A percentile compares a stretch with the other conserved stretches of the same genome.
phyloP scores from a whole-genome alignment of 2,329 filamentous ascomycete species.

The Alternaria tenuissima region DNA sequence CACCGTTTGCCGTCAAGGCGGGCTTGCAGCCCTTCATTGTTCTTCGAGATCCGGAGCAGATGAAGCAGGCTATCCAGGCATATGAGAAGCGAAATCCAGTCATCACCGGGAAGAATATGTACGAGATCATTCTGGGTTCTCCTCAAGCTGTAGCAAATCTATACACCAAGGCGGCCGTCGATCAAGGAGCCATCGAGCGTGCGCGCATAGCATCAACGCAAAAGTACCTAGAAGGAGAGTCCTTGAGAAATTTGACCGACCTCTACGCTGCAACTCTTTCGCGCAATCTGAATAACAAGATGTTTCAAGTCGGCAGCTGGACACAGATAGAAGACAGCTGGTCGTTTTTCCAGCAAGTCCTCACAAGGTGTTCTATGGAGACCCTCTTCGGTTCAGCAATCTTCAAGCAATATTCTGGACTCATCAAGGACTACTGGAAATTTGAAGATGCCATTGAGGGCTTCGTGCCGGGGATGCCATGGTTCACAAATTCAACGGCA shows the following conservation, averaged over 20 bases:
- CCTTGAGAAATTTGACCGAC: constrained; percentile 20
- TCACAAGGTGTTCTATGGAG: constrained; percentile 35
- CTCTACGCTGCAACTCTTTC: constrained; percentile 32
- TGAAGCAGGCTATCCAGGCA: constrained; percentile 25
- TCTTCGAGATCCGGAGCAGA: constrained; percentile 33
- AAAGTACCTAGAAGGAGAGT: constrained; percentile 26
- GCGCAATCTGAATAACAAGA: constrained; percentile 38
- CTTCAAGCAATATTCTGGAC: constrained; percentile 34
- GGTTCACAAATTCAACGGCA: constrained; percentile 23
- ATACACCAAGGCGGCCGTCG: constrained; percentile 8
- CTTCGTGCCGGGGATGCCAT: constrained; percentile 29
- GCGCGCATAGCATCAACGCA: constrained; percentile 15
- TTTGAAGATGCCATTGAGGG: constrained; percentile 33
- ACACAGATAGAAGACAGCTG: constrained; percentile 43
- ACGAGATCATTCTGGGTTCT: constrained; percentile 27
- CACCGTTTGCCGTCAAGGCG: constrained; percentile 35
- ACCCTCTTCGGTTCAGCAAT: constrained; percentile 37
- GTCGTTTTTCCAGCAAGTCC: constrained; percentile 40
- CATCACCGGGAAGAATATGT: constrained; percentile 7
- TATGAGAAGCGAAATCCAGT: constrained; percentile 16
- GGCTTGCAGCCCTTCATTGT: constrained; percentile 30
- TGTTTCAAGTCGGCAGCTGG: constrained; percentile 41
- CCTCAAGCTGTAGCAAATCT: constrained; percentile 13
- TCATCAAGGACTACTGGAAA: constrained; percentile 38
- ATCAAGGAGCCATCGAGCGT: constrained; percentile 5